A percentile compares a stretch with the other conserved stretches of the same genome.
Conservation (phyloP, 1,284 basidiomycete genomes). For the Porphyrellus sp. region DNA sequence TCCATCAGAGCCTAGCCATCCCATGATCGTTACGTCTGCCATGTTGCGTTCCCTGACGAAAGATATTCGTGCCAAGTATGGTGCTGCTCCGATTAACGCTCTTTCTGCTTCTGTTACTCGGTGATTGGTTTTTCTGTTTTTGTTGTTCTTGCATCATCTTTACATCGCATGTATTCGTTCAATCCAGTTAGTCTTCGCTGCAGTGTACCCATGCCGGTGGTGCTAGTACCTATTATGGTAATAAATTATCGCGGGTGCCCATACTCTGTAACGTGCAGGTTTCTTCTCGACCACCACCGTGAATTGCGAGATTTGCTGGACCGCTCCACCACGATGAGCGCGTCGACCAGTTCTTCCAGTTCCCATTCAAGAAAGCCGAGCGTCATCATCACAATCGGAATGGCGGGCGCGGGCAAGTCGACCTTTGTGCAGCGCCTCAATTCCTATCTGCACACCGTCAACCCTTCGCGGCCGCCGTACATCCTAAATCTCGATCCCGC, state of each 20-base stretch:
- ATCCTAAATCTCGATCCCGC: slow-evolving; percentile 98
- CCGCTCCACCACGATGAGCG: slow-evolving; percentile 11
- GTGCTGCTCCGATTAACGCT: slow-evolving; percentile 3
- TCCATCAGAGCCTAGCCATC: slow-evolving; percentile 27
- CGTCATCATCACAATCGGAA: slow-evolving; percentile 87
- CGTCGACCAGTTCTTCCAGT: slow-evolving; percentile 10
- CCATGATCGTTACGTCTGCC: slow-evolving; percentile 52
- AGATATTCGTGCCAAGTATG: slow-evolving; percentile 57
- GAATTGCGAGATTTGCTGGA: slow-evolving; percentile 5
- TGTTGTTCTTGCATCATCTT: not conserved
- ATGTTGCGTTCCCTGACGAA: slow-evolving; percentile 67
- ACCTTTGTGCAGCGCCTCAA: slow-evolving; percentile 95
- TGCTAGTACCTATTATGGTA: slow-evolving; percentile 21
- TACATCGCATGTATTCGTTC: slow-evolving; percentile 8
- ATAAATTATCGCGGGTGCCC: not conserved
- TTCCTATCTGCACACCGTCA: slow-evolving; percentile 68
- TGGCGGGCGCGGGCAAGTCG: slow-evolving; percentile 95
- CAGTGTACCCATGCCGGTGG: not conserved
- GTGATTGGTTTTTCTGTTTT: slow-evolving; percentile 2
- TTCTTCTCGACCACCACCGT: slow-evolving; percentile 8
- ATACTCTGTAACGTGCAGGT: not conserved
- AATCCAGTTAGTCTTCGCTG: not conserved
- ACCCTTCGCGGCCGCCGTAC: slow-evolving; percentile 78
- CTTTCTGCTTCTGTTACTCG: slow-evolving; percentile 10
- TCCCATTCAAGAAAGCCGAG: slow-evolving; percentile 56